Evolutionary conservation across 2,329 filamentous ascomycete species (phyloP), one percentile per base, ranked within the genome.

Genomic region (Fusarium sp.): DNA sequence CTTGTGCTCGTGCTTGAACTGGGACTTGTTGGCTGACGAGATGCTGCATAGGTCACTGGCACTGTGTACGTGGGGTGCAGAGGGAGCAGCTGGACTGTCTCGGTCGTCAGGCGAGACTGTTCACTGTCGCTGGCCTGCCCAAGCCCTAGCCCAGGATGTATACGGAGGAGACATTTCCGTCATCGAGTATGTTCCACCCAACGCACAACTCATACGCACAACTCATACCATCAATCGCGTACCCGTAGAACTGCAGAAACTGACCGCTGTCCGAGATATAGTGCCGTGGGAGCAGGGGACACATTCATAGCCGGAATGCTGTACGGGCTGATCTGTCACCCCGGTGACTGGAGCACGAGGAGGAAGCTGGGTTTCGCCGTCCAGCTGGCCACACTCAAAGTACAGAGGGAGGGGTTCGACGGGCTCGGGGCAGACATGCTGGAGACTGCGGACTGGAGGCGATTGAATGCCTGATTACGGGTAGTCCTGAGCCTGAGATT

Each of bases 271-370:
- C 56, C 60, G 71, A 62, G 46, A 56, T 71, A 75, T 75, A 92
- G 90, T 75, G 84, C 90, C 7, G 85, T 93, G 63, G 91, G 91
- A 55, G 91, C 91, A 43, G 91, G 91, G 68, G 91, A 93, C 74
- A 92, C 91, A 0, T 93, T 93, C 73, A 87, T 91, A 67, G 91
- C 90, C 33, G 90, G 90, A 61, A 87, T 91, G 77, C 79, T 93
- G 48, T 92, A 89, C 77, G 84, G 82, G 35, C 76, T 92, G 63
- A 78, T 85, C 57, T 85, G 82, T 73, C 83, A 83, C 65, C 69
- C 73, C 43, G 72, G 77, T 10, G 79, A 84, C 65, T 89, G 86
- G 86, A 75, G 79, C 69, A 72, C 83, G 46, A 69, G 77, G 50
- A 75, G 78, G 57, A 86, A 83, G 71, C 75, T 91, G 62, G 76